phyloP scores from a whole-genome alignment of 768 basidiomycete species.

The Lentinula edodes region DNA sequence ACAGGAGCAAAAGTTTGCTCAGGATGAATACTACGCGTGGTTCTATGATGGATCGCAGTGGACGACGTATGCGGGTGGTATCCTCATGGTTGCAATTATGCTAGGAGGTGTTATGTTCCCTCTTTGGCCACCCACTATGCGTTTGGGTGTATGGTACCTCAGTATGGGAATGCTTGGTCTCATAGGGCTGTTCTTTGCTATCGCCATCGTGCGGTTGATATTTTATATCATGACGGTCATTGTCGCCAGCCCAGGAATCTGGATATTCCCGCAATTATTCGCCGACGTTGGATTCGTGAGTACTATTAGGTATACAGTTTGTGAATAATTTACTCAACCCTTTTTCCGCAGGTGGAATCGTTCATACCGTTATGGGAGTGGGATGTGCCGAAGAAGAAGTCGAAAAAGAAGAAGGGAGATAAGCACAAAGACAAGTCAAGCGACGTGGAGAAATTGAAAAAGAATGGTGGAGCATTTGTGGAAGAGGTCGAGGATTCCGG shows the following conservation, averaged over 20 bases:
- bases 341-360: conserved; percentile 74
- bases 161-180: conserved; percentile 84
- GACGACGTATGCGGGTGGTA: conserved; percentile 86
- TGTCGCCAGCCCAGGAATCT: conserved; percentile 85
- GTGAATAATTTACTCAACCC: background rate
- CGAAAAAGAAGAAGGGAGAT: conserved; percentile 61
- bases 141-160: conserved; percentile 94
- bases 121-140: conserved; percentile 90
- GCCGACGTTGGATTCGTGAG: conserved; percentile 98
- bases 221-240: conserved; percentile 92
- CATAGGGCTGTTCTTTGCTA: conserved; percentile 83
- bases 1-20: conserved; percentile 72
- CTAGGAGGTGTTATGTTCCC: conserved; percentile 99
- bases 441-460: conserved; percentile 36
- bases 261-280: conserved; percentile 98
- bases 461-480: conserved; percentile 26
- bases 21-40: conserved; percentile 91
- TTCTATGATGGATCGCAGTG: conserved; percentile 94
- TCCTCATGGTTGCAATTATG: conserved; percentile 89
- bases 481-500: conserved; percentile 41
- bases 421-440: conserved; percentile 35
- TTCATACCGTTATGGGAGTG: conserved; percentile 98
- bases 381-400: conserved; percentile 74
- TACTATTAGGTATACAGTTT: conserved; percentile 14
- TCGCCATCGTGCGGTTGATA: conserved; percentile 87